phyloP scores from a whole-genome alignment of 2,329 filamentous ascomycete species.

The Ophiostoma australiae region DNA sequence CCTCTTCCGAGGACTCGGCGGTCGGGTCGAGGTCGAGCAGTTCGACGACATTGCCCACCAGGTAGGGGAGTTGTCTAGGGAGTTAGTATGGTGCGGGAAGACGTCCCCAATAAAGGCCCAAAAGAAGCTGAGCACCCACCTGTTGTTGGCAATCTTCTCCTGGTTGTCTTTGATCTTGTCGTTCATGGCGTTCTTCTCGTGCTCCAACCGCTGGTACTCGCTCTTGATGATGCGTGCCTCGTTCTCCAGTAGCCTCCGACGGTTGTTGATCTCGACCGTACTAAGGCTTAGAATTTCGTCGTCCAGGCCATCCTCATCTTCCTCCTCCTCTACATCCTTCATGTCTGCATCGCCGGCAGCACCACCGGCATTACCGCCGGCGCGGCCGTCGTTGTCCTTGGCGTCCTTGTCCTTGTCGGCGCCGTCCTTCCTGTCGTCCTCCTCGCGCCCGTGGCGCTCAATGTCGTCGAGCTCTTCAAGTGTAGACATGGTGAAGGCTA shows the following conservation, averaged over 20 bases:
- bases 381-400: conserved; percentile 49
- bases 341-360: conserved; percentile 78
- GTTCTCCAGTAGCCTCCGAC: conserved; percentile 89
- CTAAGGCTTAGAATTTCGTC: conserved; percentile 88
- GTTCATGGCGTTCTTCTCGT: conserved; percentile 92
- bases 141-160: conserved; percentile 99
- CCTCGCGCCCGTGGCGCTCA: conserved; percentile 72
- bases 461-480: conserved; percentile 89
- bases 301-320: conserved; percentile 79
- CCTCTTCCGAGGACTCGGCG: conserved; percentile 92
- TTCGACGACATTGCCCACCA: conserved; percentile 97
- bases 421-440: conserved; percentile 41
- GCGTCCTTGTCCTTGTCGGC: conserved; percentile 32
- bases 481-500: conserved; percentile 65
- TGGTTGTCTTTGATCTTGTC: conserved; percentile 99
- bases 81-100: not conserved
- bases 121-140: conserved; percentile 48
- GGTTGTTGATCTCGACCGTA: conserved; percentile 90
- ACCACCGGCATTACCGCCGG: conserved; percentile 32
- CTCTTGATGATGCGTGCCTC: conserved; percentile 98
- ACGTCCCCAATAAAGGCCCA: no score
- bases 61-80: conserved; percentile 85
- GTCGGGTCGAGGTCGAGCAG: conserved; percentile 94
- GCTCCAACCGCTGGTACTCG: conserved; percentile 86
- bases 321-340: conserved; percentile 68